phyloP scores from a whole-genome alignment of 345 rosid species.

The Sisymbrium altissimum region DNA sequence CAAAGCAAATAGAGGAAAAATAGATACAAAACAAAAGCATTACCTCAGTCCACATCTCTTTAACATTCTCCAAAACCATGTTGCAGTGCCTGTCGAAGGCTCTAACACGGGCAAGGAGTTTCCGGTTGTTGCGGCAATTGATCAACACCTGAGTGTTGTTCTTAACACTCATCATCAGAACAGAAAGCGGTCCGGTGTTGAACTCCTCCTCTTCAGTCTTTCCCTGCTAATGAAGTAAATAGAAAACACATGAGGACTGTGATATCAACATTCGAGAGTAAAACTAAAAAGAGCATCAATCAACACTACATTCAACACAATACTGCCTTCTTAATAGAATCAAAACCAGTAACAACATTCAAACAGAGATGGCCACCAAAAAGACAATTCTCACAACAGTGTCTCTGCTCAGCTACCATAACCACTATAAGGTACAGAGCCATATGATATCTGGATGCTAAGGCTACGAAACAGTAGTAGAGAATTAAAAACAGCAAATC shows the following conservation, averaged over 20 bases:
- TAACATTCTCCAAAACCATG: constrained; percentile 99
- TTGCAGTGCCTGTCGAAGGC: constrained; percentile 98
- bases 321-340: background rate
- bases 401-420: background rate
- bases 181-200: constrained; percentile 95
- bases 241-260: background rate
- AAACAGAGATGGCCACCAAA: background rate
- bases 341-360: background rate
- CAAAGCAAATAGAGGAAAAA: background rate
- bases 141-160: constrained; percentile 96
- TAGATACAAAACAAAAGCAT: background rate
- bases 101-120: constrained; percentile 92
- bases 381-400: background rate
- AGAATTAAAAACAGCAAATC: background rate
- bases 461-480: background rate
- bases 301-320: background rate
- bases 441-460: background rate
- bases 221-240: constrained; percentile 15
- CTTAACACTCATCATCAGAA: constrained; percentile 94
- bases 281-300: background rate
- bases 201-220: constrained; percentile 96
- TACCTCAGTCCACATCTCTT: constrained; percentile 99
- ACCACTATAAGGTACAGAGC: background rate
- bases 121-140: constrained; percentile 65
- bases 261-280: background rate